Evolutionary conservation across 768 basidiomycete genomes (phyloP), one percentile per base, ranked within the genome.

Genomic region (Russula virescens): DNA sequence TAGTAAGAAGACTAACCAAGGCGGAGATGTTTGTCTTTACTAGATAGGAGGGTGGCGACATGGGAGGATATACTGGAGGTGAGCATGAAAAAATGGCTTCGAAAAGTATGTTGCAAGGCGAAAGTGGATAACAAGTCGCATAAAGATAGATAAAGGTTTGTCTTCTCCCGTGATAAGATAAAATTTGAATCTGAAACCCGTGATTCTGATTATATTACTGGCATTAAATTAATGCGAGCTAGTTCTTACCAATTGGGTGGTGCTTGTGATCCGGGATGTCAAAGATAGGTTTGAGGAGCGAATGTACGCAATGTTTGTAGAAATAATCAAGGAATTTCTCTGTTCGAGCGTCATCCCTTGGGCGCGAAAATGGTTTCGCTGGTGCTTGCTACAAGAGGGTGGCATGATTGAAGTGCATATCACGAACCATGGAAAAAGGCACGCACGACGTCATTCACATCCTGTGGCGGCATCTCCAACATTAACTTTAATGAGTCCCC

Each of bases 241-340:
- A 26, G 16, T 31, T 34, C 43, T 43, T 55, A 76, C 76, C 68
- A 47, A 46, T 40, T 45, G 59, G 60, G 58, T 55, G 69, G 42
- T 77, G 75, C 70, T 80, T 82, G 74, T 78, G 87, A 67, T 91
- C 89, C 3, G 89, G 83, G 26, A 97, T 76, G 59, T 91, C 77
- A 68, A 76, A 72, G 47, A 97, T 76, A 6, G 97, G 95, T 71
- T 83, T 84, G 76, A 93, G 88, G 55, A 99, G 76, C n/a, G 80
- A 80, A n/a, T 81, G 75, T 63, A 88, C 77, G 71, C 88, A 91
- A 49, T 83, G 79, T 73, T 93, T 92, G 77, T 98, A 98, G 74
- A 98, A 96, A 72, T 93, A 92, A 43, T 94, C 89, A 70, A 95
- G 78, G 78, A 94, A 99, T 60, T 85, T 83, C 73, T 98, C 97